Conservation (phyloP, 2,329 filamentous ascomycete species). For the Venturia oleaginea region DNA sequence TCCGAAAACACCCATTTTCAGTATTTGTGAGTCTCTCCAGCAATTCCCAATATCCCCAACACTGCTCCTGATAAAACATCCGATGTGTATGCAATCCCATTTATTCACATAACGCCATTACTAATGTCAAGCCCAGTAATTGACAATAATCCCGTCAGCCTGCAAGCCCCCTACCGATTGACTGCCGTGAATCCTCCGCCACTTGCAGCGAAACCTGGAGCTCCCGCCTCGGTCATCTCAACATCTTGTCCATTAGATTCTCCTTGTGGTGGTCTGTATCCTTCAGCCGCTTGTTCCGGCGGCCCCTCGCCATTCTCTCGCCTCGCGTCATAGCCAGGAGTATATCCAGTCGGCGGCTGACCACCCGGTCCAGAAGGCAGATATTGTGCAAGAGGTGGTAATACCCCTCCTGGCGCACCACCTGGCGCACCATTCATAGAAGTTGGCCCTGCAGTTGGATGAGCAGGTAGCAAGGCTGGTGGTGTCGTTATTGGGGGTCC, state of each 20-base stretch:
- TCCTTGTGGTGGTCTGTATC: slow-evolving; percentile 25
- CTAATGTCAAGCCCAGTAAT: not conserved
- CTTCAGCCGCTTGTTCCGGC: slow-evolving; percentile 16
- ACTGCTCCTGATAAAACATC: not conserved
- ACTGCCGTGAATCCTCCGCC: slow-evolving; percentile 28
- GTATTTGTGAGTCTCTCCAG: not conserved
- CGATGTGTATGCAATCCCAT: not conserved
- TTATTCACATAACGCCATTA: not conserved
- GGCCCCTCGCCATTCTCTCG: slow-evolving; percentile 11
- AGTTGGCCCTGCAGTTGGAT: not conserved
- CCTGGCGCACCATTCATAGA: not conserved
- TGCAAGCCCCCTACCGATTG: slow-evolving; percentile 22
- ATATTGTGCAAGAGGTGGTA: not conserved
- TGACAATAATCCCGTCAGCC: slow-evolving; percentile 10
- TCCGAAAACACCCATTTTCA: not conserved
- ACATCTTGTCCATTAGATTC: slow-evolving; percentile 23
- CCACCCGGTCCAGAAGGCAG: not conserved
- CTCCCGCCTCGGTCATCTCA: slow-evolving; percentile 30
- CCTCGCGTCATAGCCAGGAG: slow-evolving; percentile 7
- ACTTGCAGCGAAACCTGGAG: slow-evolving; percentile 8
- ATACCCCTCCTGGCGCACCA: not conserved
- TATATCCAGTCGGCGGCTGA: not conserved
- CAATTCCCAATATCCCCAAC: not conserved
- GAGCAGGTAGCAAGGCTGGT: not conserved
- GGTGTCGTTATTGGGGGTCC: not conserved